Percentiles rank a stretch among this genome's conserved stretches.
phyloP scores from a whole-genome alignment of 2,329 filamentous ascomycete genomes.

The Sclerotinia minor region DNA sequence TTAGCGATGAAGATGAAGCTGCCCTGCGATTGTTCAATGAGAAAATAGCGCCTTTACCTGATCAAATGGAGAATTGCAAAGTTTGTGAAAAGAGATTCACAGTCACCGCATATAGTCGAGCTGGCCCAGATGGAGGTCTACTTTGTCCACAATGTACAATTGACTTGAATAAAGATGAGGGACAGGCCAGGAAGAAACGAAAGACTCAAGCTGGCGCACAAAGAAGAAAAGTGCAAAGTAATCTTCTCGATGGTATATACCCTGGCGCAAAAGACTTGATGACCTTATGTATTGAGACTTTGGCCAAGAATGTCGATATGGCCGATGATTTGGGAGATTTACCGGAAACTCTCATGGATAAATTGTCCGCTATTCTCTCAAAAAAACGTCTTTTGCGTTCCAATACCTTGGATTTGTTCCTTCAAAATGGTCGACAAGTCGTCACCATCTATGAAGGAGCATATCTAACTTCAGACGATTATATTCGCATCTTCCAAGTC shows the following conservation, averaged over 20 bases:
- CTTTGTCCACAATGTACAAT: constrained; percentile 81
- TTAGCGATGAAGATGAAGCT: constrained; percentile 51
- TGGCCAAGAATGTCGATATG: constrained; percentile 62
- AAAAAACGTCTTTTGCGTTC: constrained; percentile 59
- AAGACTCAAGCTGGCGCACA: constrained; percentile 53
- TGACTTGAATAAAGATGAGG: constrained; percentile 66
- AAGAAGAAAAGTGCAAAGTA: constrained; percentile 79
- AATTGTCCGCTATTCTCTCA: constrained; percentile 59
- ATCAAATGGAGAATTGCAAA: constrained; percentile 87
- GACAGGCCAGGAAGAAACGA: constrained; percentile 56
- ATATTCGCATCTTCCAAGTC: constrained; percentile 75
- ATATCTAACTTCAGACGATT: constrained; percentile 73
- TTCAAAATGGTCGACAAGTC: constrained; percentile 52
- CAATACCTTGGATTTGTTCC: constrained; percentile 57
- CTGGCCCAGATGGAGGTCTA: constrained; percentile 80
- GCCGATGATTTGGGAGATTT: constrained; percentile 64
- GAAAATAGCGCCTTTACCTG: constrained; percentile 47
- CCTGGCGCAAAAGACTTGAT: constrained; percentile 68
- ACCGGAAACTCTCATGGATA: constrained; percentile 56
- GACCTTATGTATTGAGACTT: constrained; percentile 61
- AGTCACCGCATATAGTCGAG: constrained; percentile 84
- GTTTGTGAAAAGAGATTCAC: constrained; percentile 86
- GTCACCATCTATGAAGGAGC: constrained; percentile 59
- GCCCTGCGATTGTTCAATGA: constrained; percentile 52
- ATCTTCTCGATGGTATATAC: constrained; percentile 74